A percentile compares a stretch with the other conserved stretches of the same genome.
Evolutionary conservation across 2,329 filamentous ascomycete genomes (phyloP).

Genomic region (Xylariaceae sp.): DNA sequence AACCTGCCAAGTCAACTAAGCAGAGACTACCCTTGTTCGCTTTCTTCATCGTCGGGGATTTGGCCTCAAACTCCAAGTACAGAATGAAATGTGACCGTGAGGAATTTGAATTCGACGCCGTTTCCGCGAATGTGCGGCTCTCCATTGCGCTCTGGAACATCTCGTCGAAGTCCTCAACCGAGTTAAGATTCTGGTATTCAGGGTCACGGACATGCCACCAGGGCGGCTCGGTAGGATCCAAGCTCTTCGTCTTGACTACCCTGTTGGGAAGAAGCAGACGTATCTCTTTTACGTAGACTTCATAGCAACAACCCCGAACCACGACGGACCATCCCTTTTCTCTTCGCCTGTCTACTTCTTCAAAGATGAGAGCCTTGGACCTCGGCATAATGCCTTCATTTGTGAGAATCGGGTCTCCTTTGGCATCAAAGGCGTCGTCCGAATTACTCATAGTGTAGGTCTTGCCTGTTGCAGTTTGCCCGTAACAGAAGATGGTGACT

Average conservation of each 20-base stretch:
- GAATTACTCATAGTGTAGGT: constrained; percentile 84
- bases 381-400: constrained; percentile 91
- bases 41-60: constrained; percentile 65
- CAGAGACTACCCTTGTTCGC: constrained; percentile 89
- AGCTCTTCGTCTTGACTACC: constrained; percentile 46
- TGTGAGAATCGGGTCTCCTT: constrained; percentile 33
- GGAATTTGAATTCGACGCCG: constrained; percentile 89
- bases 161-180: constrained; percentile 75
- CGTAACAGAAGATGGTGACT: constrained; percentile 97
- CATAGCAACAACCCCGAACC: constrained; percentile 92
- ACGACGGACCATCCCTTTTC: constrained; percentile 91
- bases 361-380: constrained; percentile 90
- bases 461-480: constrained; percentile 95
- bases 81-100: constrained; percentile 95
- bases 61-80: constrained; percentile 75
- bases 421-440: background rate
- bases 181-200: constrained; percentile 63
- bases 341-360: constrained; percentile 78
- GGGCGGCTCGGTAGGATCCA: constrained; percentile 54
- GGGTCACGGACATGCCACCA: constrained; percentile 24
- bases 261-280: constrained; percentile 66
- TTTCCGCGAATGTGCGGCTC: constrained; percentile 89
- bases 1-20: constrained; percentile 70
- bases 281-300: constrained; percentile 96
- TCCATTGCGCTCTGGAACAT: constrained; percentile 80